These are phyloP conservation scores for Panicum miliaceum DNA, from an alignment of 176 grass and related monocot genomes.

Conservation along the genomic window DNA sequence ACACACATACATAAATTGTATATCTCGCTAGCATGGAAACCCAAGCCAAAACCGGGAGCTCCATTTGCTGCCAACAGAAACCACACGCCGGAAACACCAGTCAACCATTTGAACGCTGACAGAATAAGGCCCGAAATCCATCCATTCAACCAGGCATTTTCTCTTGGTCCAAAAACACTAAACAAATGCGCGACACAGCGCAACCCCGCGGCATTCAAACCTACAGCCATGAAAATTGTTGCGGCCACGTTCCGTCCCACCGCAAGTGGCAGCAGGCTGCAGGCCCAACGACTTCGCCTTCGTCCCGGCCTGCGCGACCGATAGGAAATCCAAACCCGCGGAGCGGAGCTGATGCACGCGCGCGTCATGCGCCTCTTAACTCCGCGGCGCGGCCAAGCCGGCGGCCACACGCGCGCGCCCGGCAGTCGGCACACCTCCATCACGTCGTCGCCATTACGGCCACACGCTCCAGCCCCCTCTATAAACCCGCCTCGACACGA, in stretches of 20 bases:
- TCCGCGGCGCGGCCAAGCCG: constrained; percentile 29
- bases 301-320: too few relatives aligned
- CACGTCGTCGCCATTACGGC: constrained; percentile 43
- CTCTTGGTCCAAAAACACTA: not conserved
- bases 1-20: not conserved
- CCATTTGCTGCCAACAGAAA: not conserved
- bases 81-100: not conserved
- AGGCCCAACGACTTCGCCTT: not conserved
- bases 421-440: constrained; percentile 11
- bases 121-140: not conserved
- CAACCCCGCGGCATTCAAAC: not conserved
- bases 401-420: not conserved
- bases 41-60: not conserved
- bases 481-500: not conserved
- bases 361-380: constrained; percentile 32
- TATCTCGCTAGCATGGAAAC: not conserved
- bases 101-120: constrained; percentile 1
- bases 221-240: constrained; percentile 8
- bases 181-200: not conserved
- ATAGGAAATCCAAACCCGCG: constrained; percentile 43
- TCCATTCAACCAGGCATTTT: not conserved
- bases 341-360: constrained; percentile 27
- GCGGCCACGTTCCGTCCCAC: constrained; percentile 1
- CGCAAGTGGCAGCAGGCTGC: not conserved
- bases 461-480: constrained; percentile 24